Conservation (phyloP, 441 rosid genomes). For the Corymbia calophylla region DNA sequence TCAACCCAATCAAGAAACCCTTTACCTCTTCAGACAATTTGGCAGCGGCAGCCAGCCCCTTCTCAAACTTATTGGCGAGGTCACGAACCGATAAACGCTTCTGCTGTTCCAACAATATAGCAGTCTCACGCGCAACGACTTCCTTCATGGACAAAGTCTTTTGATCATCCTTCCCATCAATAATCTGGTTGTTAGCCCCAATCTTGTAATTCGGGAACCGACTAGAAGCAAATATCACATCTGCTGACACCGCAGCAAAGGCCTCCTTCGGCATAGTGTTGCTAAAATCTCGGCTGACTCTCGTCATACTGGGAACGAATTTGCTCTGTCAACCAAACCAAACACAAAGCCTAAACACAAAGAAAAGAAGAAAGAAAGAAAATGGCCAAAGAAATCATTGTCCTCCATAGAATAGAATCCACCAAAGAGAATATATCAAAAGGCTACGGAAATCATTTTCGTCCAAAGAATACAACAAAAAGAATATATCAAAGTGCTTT, state of each 20-base stretch:
- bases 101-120: conserved; percentile 83
- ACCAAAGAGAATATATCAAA: not conserved
- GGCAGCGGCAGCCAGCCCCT: conserved; percentile 90
- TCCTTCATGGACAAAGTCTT: conserved; percentile 85
- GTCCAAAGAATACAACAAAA: not conserved
- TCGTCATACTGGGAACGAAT: conserved; percentile 44
- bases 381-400: conserved; percentile 8
- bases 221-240: conserved; percentile 78
- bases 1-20: not conserved
- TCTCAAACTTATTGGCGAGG: conserved; percentile 93
- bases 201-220: conserved; percentile 79
- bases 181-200: conserved; percentile 70
- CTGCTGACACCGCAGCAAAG: conserved; percentile 68
- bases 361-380: not conserved
- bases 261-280: conserved; percentile 58
- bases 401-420: not conserved
- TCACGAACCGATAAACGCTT: conserved; percentile 92
- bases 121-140: conserved; percentile 86
- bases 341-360: conserved; percentile 22
- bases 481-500: not conserved
- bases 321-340: not conserved
- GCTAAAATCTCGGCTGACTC: conserved; percentile 62
- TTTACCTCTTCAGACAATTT: conserved; percentile 88
- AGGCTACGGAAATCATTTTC: not conserved
- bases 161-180: conserved; percentile 61